Evolutionary conservation across 2,329 filamentous ascomycete genomes (phyloP).

Genomic region (Calycina herbarum): DNA sequence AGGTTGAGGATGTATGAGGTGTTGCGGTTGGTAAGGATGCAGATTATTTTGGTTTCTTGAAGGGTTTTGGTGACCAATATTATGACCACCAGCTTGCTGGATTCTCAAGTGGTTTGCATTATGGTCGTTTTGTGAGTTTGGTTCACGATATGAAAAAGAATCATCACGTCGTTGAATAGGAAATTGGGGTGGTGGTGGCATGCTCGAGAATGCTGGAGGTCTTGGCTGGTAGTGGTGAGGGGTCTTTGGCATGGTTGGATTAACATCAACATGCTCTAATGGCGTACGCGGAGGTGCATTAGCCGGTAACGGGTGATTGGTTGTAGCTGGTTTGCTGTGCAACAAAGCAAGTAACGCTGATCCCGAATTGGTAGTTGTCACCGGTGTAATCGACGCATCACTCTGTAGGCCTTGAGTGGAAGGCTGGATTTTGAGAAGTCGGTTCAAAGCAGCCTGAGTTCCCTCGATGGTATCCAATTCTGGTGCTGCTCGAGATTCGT

Average conservation of each 20-base stretch:
- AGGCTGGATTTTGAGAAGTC: slow-evolving; percentile 56
- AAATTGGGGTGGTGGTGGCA: slow-evolving; percentile 52
- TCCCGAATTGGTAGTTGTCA: slow-evolving; percentile 36
- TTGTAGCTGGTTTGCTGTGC: slow-evolving; percentile 30
- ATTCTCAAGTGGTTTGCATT: slow-evolving; percentile 12
- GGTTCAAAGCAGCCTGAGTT: slow-evolving; percentile 51
- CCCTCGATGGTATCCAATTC: slow-evolving; percentile 48
- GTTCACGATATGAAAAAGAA: slow-evolving; percentile 31
- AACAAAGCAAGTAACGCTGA: slow-evolving; percentile 58
- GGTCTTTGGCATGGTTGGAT: slow-evolving; percentile 54
- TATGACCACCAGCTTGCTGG: slow-evolving; percentile 14
- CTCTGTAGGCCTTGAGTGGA: slow-evolving; percentile 50
- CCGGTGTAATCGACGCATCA: slow-evolving; percentile 19
- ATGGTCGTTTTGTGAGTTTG: slow-evolving; percentile 20
- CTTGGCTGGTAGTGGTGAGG: slow-evolving; percentile 59
- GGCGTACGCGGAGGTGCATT: slow-evolving; percentile 50
- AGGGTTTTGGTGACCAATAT: slow-evolving; percentile 17
- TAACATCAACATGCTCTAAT: slow-evolving; percentile 52
- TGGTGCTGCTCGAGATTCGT: slow-evolving; percentile 17
- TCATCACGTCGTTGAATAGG: slow-evolving; percentile 39
- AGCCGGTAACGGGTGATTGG: slow-evolving; percentile 19
- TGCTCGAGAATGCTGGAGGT: slow-evolving; percentile 46
- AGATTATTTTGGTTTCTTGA: slow-evolving; percentile 29
- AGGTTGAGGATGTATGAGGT: slow-evolving; percentile 39
- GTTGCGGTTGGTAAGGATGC: slow-evolving; percentile 35